These are phyloP conservation scores for Colletotrichum aenigma DNA, from an alignment of 2,329 filamentous ascomycete species.

Conservation along the genomic window DNA sequence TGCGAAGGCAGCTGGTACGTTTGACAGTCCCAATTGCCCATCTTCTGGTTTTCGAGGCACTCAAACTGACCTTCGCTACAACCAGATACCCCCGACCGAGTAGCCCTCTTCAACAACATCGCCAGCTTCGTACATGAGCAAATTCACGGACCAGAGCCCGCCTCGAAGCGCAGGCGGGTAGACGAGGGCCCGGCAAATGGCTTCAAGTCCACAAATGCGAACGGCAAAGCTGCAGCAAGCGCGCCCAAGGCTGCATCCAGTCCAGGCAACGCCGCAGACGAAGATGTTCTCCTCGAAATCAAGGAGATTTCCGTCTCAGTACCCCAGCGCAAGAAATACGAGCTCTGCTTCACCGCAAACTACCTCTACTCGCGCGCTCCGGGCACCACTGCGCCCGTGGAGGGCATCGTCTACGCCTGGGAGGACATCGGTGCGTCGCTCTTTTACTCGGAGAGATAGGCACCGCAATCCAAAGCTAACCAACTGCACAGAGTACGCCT, in stretches of 20 bases:
- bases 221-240: constrained; percentile 20
- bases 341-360: constrained; percentile 64
- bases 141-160: constrained; percentile 46
- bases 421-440: constrained; percentile 59
- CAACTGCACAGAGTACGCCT: constrained; percentile 55
- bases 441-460: rapidly evolving
- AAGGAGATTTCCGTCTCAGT: constrained; percentile 72
- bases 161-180: constrained; percentile 57
- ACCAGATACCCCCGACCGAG: constrained; percentile 53
- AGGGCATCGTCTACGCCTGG: constrained; percentile 64
- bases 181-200: constrained; percentile 41
- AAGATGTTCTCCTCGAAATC: constrained; percentile 61
- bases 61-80: not conserved
- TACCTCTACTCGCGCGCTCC: constrained; percentile 62
- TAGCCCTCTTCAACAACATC: constrained; percentile 63
- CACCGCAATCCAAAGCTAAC: not conserved
- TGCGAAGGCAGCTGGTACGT: constrained; percentile 55
- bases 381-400: constrained; percentile 54
- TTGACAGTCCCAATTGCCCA: not conserved
- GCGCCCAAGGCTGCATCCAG: constrained; percentile 21
- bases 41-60: not conserved
- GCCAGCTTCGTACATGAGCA: constrained; percentile 53
- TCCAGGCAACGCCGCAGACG: constrained; percentile 46
- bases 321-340: constrained; percentile 72
- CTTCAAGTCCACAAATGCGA: constrained; percentile 25